phyloP scores from a whole-genome alignment of 257 asterid species.

The Gentiana straminea region DNA sequence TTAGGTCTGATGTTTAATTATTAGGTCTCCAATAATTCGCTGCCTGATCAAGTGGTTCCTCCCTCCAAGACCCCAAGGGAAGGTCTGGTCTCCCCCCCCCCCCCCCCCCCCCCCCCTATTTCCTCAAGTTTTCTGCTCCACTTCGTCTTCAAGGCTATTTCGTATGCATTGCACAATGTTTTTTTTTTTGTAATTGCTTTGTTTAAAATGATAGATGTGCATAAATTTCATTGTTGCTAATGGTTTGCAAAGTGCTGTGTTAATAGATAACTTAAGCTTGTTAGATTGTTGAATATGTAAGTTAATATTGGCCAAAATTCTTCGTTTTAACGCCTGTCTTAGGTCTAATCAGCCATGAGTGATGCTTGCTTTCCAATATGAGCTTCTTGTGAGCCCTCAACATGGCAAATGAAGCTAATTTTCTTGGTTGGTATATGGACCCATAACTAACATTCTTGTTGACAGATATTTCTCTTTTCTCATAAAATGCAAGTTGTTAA shows the following conservation, averaged over 20 bases:
- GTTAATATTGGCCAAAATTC: not conserved
- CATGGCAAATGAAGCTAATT: no score
- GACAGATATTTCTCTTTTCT: no score
- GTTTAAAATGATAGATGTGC: not conserved
- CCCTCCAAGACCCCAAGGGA: conserved; percentile 6
- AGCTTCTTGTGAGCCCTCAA: no score
- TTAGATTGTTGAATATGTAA: not conserved
- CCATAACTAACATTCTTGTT: no score
- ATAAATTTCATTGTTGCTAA: not conserved
- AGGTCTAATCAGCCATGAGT: no score
- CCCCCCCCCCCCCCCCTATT: not conserved
- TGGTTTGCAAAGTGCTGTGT: not conserved
- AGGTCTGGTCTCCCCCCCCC: conserved; percentile 4
- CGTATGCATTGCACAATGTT: not conserved
- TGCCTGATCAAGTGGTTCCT: not conserved
- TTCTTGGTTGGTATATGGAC: no score
- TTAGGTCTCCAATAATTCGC: conserved; percentile 13
- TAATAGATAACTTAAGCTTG: not conserved
- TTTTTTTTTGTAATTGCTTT: not conserved
- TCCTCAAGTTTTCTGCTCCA: no score
- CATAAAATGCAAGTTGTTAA: no score
- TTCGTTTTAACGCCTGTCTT: no score
- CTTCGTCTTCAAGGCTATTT: not conserved
- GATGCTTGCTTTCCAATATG: no score
- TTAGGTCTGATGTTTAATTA: not conserved